These are phyloP conservation scores for Botrytis pseudocinerea DNA, from an alignment of 2,329 filamentous ascomycete species.

Conservation along the genomic window DNA sequence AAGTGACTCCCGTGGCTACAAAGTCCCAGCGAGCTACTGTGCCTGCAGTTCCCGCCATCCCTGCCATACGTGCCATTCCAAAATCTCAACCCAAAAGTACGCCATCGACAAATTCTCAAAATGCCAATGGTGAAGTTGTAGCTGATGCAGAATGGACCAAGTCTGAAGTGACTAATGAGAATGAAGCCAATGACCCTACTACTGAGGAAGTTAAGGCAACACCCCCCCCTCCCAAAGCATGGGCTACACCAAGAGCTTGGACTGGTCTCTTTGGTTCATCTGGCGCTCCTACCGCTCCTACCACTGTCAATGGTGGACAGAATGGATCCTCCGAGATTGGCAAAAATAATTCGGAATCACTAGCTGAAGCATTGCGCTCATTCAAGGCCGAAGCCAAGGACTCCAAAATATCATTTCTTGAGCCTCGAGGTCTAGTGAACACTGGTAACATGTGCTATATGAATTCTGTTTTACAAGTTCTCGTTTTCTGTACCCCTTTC, in stretches of 20 bases:
- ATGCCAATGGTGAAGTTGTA: conserved; percentile 25
- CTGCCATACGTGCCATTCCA: conserved; percentile 39
- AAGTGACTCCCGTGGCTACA: conserved; percentile 34
- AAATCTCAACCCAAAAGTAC: conserved; percentile 46
- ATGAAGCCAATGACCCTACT: conserved; percentile 18
- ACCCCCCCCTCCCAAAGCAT: conserved; percentile 45
- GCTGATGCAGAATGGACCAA: conserved; percentile 25
- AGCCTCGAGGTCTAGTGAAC: conserved; percentile 91
- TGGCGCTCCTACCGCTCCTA: conserved; percentile 44
- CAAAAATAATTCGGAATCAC: conserved; percentile 56
- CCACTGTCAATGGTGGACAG: conserved; percentile 40
- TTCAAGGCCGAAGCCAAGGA: conserved; percentile 63
- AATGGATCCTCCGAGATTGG: conserved; percentile 40
- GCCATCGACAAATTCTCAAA: conserved; percentile 27
- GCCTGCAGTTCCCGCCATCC: conserved; percentile 44
- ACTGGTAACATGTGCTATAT: conserved; percentile 99
- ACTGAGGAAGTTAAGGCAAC: conserved; percentile 41
- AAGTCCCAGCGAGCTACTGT: conserved; percentile 46
- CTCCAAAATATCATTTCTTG: conserved; percentile 74
- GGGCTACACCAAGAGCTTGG: conserved; percentile 61
- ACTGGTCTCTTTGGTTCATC: conserved; percentile 61
- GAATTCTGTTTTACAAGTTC: conserved; percentile 96
- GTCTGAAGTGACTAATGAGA: not conserved
- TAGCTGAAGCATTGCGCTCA: conserved; percentile 74
- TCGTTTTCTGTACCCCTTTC: conserved; percentile 91